Base-by-base conservation (phyloP, 2,329 filamentous ascomycete species). In the Ascochyta koolunga region DNA sequence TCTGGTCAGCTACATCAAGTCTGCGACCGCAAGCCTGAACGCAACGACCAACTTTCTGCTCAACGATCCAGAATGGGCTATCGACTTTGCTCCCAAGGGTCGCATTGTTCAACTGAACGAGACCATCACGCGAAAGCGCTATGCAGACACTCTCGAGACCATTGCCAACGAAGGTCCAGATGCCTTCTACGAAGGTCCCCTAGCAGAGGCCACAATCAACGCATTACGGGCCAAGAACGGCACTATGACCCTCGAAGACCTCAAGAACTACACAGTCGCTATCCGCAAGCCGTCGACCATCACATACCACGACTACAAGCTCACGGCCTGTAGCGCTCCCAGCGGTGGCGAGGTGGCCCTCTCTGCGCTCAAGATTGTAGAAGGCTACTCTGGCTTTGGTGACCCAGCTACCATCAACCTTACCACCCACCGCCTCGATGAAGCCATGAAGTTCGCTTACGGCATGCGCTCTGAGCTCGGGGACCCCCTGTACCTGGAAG, bases 361-460 rank as follows among this genome's bases (percentile, higher is more conserved):
- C 64, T 86, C 85, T 50, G 86, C 88, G 2, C 79, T 98, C 67
- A 96, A 96, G 69, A 91, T 88, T 27, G 83, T 97, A 74, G 88
- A 93, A 72, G 89, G 90, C 16, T 96, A 91, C 66, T 76, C 83
- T 0, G 73, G 78, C 32, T 86, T 93, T 41, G 86, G 85, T 16
- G 76, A 85, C 1, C 75, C 78, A 1, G 77, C 83, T 37, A 77
- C 74, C 16, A 61, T 83, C 18, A 87, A 91, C 62, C 77, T 96
- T 0, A 91, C 87, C 32, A 88, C 88, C 0, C 95, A 98, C 75
- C 85, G 90, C 13, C 83, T 96, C 60, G 86, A 91, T 67, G 95
- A 98, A 79, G 89, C 92, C 11, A 91, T 96, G 78, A 85, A 91
- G 19, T 98, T 96, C 72, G 92, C 86, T 2, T 98, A 97, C 70